Evolutionary conservation across 305 asterid species (phyloP), one percentile per base, ranked within the genome.

Genomic region (Ilex paraguariensis): DNA sequence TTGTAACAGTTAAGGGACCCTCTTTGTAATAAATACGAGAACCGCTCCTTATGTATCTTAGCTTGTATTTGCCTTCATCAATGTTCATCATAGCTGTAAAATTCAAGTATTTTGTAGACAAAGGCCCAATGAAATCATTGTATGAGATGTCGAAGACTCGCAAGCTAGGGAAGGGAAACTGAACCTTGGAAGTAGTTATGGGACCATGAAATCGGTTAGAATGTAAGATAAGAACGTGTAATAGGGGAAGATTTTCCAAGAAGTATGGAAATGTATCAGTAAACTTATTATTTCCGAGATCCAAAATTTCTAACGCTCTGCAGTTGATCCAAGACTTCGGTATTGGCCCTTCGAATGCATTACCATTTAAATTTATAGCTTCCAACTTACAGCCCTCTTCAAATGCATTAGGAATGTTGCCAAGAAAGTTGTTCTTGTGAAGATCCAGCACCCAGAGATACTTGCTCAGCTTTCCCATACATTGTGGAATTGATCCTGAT

Each of bases 281-380:
- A 6, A 70, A 50, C 0, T 13, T 5, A 65, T 70, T 70, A 6
- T 70, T 10, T 3, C 74, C 65, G 0, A 70, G 10, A 4, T 70
- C 69, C 3, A 70, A 68, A 44, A 70, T 60, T 63, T 70, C 65
- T 5, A 70, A 56, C 5, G 5, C 17, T 30, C 0, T 42, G 6
- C 74, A 70, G 30, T 58, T 44, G 42, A 13, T 31, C 12, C 63
- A 8, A 2, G 69, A 57, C 3, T 0, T 13, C 3, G 69, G 74
- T 2, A 70, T 4, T 11, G 60, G 13, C 13, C 69, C 74, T 42
- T 51, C 69, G 7, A 70, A 13, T 3, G 30, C 39, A 21, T 70
- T 70, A 3, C 69, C 65, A 14, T 57, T 58, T 11, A 70, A 56
- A 15, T 64, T 56, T 5, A 56, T 16, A 28, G n/a, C 44, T 33